Conservation (phyloP, 202 grass and related monocot species). For the Setaria viridis region DNA sequence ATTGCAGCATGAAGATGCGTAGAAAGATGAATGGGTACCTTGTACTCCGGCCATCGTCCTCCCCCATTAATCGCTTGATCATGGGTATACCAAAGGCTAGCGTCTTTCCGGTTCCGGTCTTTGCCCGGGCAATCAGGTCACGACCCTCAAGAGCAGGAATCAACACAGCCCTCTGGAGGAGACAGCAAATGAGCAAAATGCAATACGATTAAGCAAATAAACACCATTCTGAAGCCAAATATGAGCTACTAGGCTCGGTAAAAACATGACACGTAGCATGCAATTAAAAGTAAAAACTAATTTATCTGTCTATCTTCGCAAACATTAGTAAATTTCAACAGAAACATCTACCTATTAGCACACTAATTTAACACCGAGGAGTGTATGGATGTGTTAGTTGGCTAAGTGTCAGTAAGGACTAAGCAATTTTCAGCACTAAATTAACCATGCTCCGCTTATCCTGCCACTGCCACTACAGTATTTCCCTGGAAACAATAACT, state of each 20-base stretch:
- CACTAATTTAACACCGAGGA: background rate
- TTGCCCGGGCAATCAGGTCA: conserved; percentile 95
- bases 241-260: background rate
- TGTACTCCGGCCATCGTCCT: conserved; percentile 49
- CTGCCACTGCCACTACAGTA: background rate
- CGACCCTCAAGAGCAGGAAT: conserved; percentile 88
- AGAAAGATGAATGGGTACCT: conserved; percentile 56
- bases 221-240: background rate
- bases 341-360: too few species aligned
- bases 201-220: background rate
- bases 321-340: background rate
- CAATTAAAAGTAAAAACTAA: background rate
- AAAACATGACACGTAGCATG: background rate
- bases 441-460: background rate
- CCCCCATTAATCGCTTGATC: conserved; percentile 83
- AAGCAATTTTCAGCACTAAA: background rate
- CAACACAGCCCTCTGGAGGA: conserved; percentile 86
- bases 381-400: background rate
- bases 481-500: background rate
- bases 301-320: background rate
- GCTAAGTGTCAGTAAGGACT: background rate
- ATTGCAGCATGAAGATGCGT: conserved; percentile 1
- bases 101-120: conserved; percentile 97
- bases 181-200: conserved; percentile 37
- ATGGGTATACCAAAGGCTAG: conserved; percentile 98